Evolutionary conservation across 2,329 filamentous ascomycete genomes (phyloP).

Genomic region (Penicillium brasilianum): DNA sequence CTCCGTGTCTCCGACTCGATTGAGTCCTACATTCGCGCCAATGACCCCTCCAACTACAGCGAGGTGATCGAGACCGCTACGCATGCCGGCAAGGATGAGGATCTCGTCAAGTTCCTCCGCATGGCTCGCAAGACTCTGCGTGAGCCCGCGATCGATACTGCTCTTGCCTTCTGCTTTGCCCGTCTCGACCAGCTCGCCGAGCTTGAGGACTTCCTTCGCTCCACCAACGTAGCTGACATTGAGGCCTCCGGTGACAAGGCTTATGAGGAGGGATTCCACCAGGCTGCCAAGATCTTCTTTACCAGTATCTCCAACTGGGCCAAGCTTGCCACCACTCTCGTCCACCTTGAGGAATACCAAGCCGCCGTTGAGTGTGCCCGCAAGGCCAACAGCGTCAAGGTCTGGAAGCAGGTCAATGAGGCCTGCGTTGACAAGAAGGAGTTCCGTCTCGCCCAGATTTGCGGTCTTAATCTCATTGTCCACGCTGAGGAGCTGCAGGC

Average conservation of each 20-base stretch:
- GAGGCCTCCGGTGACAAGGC: conserved; percentile 98
- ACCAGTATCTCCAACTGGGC: conserved; percentile 99
- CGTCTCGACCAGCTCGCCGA: conserved; percentile 89
- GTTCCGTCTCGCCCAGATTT: conserved; percentile 98
- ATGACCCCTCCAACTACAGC: conserved; percentile 87
- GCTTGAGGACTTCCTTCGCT: conserved; percentile 92
- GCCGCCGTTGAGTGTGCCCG: conserved; percentile 95
- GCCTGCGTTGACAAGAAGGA: conserved; percentile 98
- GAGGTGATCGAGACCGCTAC: conserved; percentile 97
- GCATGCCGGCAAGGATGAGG: conserved; percentile 95
- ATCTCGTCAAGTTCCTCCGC: conserved; percentile 91
- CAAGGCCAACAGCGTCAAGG: conserved; percentile 98
- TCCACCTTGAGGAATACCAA: conserved; percentile 97
- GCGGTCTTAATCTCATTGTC: conserved; percentile 95
- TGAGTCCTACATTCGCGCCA: conserved; percentile 94
- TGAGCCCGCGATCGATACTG: conserved; percentile 91
- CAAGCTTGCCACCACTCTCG: conserved; percentile 94
- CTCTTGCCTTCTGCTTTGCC: conserved; percentile 89
- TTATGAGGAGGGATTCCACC: conserved; percentile 89
- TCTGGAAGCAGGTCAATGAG: conserved; percentile 98
- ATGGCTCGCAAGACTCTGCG: conserved; percentile 98
- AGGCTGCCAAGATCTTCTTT: conserved; percentile 99
- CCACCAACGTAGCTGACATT: conserved; percentile 91
- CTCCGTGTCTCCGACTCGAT: conserved; percentile 91
- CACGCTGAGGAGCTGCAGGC: conserved; percentile 94